Conservation (phyloP, 225 moss, liverwort and hornwort species). For the Pleurozium schreberi region DNA sequence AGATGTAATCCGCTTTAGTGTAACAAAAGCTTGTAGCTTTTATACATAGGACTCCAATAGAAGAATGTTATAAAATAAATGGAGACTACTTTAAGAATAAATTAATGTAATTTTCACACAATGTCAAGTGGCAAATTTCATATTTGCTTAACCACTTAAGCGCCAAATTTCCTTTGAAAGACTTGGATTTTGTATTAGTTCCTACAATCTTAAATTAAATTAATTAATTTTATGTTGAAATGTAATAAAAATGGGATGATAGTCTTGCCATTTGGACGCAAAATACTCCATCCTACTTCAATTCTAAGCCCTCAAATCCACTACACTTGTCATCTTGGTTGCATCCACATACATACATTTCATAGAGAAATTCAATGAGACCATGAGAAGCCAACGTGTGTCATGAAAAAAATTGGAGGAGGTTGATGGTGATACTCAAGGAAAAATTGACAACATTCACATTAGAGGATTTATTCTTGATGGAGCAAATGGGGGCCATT, state of each 20-base stretch:
- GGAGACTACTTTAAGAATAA: not conserved
- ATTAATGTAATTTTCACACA: not conserved
- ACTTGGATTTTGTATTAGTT: not conserved
- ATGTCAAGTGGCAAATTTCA: not conserved
- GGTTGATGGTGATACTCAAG: not conserved
- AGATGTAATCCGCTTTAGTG: not conserved
- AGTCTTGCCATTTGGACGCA: not conserved
- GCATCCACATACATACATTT: not conserved
- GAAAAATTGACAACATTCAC: fast-evolving
- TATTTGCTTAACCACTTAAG: not conserved
- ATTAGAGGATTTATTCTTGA: not conserved
- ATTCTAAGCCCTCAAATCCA: not conserved
- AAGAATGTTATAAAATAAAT: not conserved
- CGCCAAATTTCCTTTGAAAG: not conserved
- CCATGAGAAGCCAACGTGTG: no score
- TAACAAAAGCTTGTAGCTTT: not conserved
- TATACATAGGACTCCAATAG: fast-evolving
- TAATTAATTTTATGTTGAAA: no score
- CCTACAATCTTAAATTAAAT: not conserved
- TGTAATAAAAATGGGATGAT: constrained; percentile 26
- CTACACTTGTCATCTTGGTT: not conserved
- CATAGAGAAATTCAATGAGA: not conserved
- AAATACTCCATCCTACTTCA: not conserved
- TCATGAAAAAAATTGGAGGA: not conserved
- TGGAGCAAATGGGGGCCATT: not conserved